A percentile compares a stretch with the other conserved stretches of the same genome.
Evolutionary conservation across 345 rosid species (phyloP).

Genomic region (Linum usitatissimum): DNA sequence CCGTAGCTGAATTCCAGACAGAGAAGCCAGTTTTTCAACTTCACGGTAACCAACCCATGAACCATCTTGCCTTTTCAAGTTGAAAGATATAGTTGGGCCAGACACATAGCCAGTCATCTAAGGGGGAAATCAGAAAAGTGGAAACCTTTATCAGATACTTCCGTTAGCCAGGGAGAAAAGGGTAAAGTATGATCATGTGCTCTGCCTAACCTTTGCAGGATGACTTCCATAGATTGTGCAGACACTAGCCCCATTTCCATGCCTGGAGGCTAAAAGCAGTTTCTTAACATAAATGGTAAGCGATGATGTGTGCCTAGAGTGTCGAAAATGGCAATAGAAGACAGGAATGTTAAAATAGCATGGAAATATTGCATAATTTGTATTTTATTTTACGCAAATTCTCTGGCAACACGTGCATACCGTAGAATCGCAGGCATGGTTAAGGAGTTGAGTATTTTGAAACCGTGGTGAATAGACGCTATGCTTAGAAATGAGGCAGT

Average conservation of each 20-base stretch:
- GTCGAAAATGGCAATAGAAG: not conserved
- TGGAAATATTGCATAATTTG: not conserved
- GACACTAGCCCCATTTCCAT: slow-evolving; percentile 49
- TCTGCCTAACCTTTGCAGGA: slow-evolving; percentile 37
- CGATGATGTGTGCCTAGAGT: slow-evolving; percentile 59
- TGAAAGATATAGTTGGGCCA: slow-evolving; percentile 69
- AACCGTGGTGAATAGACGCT: slow-evolving; percentile 72
- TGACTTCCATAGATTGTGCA: slow-evolving; percentile 54
- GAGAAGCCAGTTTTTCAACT: slow-evolving; percentile 91
- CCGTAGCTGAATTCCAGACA: slow-evolving; percentile 89
- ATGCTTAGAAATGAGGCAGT: slow-evolving; percentile 77
- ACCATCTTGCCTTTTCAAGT: slow-evolving; percentile 81
- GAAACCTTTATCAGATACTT: slow-evolving; percentile 11
- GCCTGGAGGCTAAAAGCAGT: slow-evolving; percentile 48
- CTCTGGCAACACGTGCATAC: slow-evolving; percentile 26
- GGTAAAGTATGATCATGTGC: not conserved
- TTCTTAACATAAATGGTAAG: slow-evolving; percentile 58
- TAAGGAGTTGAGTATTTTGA: slow-evolving; percentile 60
- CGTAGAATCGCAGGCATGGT: slow-evolving; percentile 49
- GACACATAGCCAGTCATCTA: slow-evolving; percentile 38
- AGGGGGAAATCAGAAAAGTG: slow-evolving; percentile 15
- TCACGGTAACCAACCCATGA: slow-evolving; percentile 93
- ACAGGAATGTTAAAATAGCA: not conserved
- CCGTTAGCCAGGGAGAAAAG: not conserved
- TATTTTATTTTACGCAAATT: not conserved